phyloP scores from a whole-genome alignment of 2,329 filamentous ascomycete species.

The Diaporthe citriasiana region DNA sequence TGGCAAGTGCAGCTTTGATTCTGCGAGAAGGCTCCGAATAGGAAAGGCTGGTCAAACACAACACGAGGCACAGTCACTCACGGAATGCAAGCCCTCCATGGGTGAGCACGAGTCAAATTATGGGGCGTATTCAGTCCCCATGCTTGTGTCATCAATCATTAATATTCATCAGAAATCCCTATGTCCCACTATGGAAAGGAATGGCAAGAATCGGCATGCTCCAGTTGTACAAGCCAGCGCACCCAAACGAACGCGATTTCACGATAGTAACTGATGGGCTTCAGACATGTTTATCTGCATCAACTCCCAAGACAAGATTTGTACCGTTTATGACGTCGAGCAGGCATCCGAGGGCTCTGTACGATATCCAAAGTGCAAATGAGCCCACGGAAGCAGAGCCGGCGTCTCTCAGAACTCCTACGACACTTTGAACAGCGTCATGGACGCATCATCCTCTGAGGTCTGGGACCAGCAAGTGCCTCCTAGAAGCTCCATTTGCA shows the following conservation, averaged over 20 bases:
- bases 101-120: background rate
- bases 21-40: background rate
- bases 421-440: background rate
- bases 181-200: background rate
- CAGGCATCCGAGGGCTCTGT: background rate
- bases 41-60: background rate
- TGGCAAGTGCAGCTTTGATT: background rate
- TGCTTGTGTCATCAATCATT: background rate
- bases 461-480: background rate
- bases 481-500: constrained; percentile 12
- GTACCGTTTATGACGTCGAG: background rate
- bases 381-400: too few species aligned
- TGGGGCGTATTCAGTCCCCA: too few species aligned
- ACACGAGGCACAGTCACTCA: background rate
- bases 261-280: background rate
- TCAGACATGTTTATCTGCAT: background rate
- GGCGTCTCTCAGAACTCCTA: background rate
- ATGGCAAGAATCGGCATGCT: background rate
- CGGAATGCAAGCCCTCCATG: too few species aligned
- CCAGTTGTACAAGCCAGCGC: background rate
- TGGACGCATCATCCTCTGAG: too few species aligned
- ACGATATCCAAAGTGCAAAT: background rate
- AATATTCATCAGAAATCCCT: background rate
- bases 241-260: background rate
- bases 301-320: background rate